Base-by-base conservation (phyloP, 805 yeast species). In the Starmerella floris region DNA sequence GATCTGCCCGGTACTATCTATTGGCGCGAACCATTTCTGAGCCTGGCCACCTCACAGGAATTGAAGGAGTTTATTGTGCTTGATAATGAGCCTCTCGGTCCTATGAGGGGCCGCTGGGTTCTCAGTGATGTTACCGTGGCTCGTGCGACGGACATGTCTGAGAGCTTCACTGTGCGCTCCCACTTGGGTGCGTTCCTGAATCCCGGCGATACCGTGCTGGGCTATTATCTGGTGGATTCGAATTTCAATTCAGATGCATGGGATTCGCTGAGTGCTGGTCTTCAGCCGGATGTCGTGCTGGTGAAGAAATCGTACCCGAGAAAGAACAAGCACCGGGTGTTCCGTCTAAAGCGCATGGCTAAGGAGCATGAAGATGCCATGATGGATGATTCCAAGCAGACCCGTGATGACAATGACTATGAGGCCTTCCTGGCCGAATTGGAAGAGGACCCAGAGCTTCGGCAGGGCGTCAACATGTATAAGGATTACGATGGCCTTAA, bases 281-380 rank as follows among this genome's bases (percentile, higher is more conserved):
- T 19, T 11, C 44, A 38, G 22, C 91, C 94, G 23, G 95, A 87
- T 58, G 94, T 85, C 37, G 73, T 84, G 4, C 64, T 87, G 42
- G 91, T 87, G 51, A 85, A 85, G 83, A 87, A 85, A 60, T 74
- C 74, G 63, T 87, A 83, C 68, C 70, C 77, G 40, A 75, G 91
- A 69, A 78, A 79, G 64, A 72, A 73, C 64, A 79, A 76, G 67
- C 27, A 19, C 31, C 78, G 93, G 71, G 70, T 70, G 63, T 87
- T 95, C 95, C 87, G 83, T 68, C 76, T 87, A 66, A 83, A 82
- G 79, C 80, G 96, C 73, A 84, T 87, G 95, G 96, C 96, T 35
- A 78, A 70, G 56, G 96, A 87, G 65, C 94, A 84, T 63, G 58
- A 60, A 32, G 55, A 51, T 33, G 43, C 34, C 15, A 41, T 48